Percentiles rank a stretch among this genome's conserved stretches.
Evolutionary conservation across 2,329 filamentous ascomycete species (phyloP).

Genomic region (Xylaria sp.): DNA sequence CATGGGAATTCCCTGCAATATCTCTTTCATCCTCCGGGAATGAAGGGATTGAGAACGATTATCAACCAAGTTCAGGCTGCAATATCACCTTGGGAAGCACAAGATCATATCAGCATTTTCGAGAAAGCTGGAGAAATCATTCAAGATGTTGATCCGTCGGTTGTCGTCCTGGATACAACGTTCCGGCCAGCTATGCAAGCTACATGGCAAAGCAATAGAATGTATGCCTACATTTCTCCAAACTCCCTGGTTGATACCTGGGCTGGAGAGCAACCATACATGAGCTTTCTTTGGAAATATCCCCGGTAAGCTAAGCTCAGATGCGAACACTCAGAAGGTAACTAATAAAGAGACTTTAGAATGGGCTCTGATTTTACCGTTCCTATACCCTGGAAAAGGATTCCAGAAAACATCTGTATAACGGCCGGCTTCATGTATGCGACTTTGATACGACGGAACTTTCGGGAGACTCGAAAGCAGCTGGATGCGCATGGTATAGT

Average conservation of each 20-base stretch:
- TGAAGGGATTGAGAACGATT: slow-evolving; percentile 21
- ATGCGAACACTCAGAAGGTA: background rate
- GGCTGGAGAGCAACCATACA: slow-evolving; percentile 24
- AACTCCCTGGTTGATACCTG: slow-evolving; percentile 31
- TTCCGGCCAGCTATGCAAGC: slow-evolving; percentile 32
- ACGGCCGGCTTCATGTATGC: slow-evolving; percentile 25
- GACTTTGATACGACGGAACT: slow-evolving; percentile 16
- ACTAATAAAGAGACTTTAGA: slow-evolving; percentile 17
- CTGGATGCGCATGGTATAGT: slow-evolving; percentile 28
- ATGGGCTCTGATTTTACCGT: slow-evolving; percentile 31
- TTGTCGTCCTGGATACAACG: slow-evolving; percentile 30
- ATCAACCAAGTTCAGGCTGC: slow-evolving; percentile 25
- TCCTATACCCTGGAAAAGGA: slow-evolving; percentile 32
- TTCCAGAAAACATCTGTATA: slow-evolving; percentile 32
- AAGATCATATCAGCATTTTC: slow-evolving; percentile 28
- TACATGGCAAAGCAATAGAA: slow-evolving; percentile 25
- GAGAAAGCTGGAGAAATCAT: slow-evolving; percentile 22
- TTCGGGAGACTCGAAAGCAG: slow-evolving; percentile 15
- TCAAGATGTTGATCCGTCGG: slow-evolving; percentile 28
- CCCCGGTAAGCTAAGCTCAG: slow-evolving; percentile 27
- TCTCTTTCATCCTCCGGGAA: slow-evolving; percentile 26
- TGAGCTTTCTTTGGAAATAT: slow-evolving; percentile 31
- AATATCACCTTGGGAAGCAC: slow-evolving; percentile 30
- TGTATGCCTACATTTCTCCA: slow-evolving; percentile 29
- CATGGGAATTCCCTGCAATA: slow-evolving; percentile 6